Percentiles rank a stretch among this genome's conserved stretches.
phyloP scores from a whole-genome alignment of 371 early-diverging fungal species.

The Thermomucor indicae-seudaticae region DNA sequence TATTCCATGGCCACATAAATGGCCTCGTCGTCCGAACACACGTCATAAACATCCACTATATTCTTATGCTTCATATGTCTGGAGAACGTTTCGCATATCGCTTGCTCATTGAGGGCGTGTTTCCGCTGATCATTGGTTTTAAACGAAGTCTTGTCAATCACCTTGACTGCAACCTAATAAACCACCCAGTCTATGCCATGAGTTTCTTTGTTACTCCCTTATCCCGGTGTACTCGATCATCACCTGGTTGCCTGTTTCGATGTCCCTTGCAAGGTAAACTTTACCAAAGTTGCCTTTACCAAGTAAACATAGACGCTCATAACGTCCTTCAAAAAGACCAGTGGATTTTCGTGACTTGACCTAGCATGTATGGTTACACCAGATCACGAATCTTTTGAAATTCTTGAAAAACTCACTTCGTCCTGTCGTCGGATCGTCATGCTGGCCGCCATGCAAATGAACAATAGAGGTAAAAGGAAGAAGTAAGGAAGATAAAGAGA shows the following conservation, averaged over 20 bases:
- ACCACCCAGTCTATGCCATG: neutral
- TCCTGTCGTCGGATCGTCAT: neutral
- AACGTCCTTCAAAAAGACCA: conserved; percentile 16
- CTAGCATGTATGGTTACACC: neutral
- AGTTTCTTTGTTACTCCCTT: neutral
- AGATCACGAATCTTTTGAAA: neutral
- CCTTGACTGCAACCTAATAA: conserved; percentile 59
- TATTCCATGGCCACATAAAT: conserved; percentile 96
- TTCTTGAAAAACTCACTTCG: conserved; percentile 1
- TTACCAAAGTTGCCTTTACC: conserved; percentile 87
- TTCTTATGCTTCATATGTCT: conserved; percentile 76
- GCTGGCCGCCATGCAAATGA: neutral
- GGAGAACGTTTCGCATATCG: conserved; percentile 58
- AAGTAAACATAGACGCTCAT: conserved; percentile 48
- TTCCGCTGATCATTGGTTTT: conserved; percentile 49
- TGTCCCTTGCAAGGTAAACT: conserved; percentile 71
- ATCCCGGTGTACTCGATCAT: neutral
- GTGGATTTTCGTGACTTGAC: conserved; percentile 9
- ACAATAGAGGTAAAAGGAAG: too few species aligned
- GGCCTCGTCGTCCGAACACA: conserved; percentile 77
- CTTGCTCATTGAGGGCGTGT: conserved; percentile 56
- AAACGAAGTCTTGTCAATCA: conserved; percentile 52
- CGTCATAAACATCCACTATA: conserved; percentile 85
- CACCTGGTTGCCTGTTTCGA: conserved; percentile 60
- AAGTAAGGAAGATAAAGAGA: conserved; percentile 4